Evolutionary conservation across 768 basidiomycete genomes (phyloP).

Genomic region (Pleurotus cornucopiae): DNA sequence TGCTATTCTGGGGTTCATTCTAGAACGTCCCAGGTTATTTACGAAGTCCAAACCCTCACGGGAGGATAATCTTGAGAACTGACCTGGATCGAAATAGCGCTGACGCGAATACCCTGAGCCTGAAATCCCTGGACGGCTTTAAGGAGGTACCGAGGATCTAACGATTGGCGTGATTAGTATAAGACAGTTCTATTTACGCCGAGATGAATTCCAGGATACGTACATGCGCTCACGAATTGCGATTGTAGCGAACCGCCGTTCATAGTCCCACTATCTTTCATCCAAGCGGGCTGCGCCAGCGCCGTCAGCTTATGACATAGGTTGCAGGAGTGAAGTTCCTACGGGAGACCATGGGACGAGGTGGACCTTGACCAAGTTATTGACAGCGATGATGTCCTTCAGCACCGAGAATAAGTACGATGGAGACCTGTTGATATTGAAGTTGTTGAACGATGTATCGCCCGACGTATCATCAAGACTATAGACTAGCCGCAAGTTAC

Average conservation of each 20-base stretch:
- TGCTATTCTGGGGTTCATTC: conserved; percentile 53
- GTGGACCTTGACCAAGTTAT: conserved; percentile 48
- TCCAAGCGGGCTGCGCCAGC: conserved; percentile 62
- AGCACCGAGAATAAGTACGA: conserved; percentile 61
- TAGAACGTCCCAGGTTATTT: neutral
- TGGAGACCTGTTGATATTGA: conserved; percentile 56
- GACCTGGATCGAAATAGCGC: conserved; percentile 57
- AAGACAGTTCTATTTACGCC: neutral
- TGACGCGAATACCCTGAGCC: conserved; percentile 51
- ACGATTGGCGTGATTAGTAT: neutral
- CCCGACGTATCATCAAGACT: conserved; percentile 61
- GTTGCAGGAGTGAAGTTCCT: conserved; percentile 12
- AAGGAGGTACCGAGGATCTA: conserved; percentile 70
- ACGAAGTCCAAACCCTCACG: too few species aligned
- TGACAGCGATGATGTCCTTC: conserved; percentile 58
- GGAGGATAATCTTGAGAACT: neutral
- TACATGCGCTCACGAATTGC: conserved; percentile 44
- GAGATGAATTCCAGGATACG: conserved; percentile 16
- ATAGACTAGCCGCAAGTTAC: conserved; percentile 42
- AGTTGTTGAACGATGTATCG: conserved; percentile 54
- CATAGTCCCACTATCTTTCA: conserved; percentile 68
- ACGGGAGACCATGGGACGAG: conserved; percentile 76
- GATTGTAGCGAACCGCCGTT: conserved; percentile 58
- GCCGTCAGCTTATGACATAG: too few species aligned
- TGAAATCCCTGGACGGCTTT: conserved; percentile 73